These are phyloP conservation scores for Gigaspora rosea DNA, from an alignment of 192 early-diverging fungal genomes.

Conservation along the genomic window DNA sequence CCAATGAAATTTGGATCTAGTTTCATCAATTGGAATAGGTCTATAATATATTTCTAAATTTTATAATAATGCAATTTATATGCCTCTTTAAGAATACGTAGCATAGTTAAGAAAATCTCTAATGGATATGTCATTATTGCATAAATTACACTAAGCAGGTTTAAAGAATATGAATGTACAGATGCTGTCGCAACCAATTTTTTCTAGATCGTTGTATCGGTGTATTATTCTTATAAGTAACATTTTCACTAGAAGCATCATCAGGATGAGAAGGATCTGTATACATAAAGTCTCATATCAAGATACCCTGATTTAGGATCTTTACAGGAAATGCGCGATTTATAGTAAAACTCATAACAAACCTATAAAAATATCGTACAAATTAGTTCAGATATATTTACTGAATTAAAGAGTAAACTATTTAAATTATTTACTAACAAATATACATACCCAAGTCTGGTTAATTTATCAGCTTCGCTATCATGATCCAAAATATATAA, in stretches of 20 bases:
- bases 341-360: constrained; percentile 27
- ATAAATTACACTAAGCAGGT: constrained; percentile 19
- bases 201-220: constrained; percentile 12
- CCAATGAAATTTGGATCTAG: constrained; percentile 28
- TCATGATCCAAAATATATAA: too few species aligned
- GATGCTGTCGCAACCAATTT: constrained; percentile 36
- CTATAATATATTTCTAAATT: constrained; percentile 50
- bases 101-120: constrained; percentile 55
- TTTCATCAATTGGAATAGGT: constrained; percentile 41
- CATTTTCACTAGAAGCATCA: too few species aligned
- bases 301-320: not conserved
- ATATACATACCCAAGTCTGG: constrained; percentile 10
- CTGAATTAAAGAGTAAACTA: not conserved
- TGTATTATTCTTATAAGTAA: not conserved
- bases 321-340: constrained; percentile 33
- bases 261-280: too few species aligned
- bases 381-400: not conserved
- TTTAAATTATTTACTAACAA: not conserved
- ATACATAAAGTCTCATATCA: constrained; percentile 21
- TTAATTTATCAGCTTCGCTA: too few species aligned
- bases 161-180: constrained; percentile 23
- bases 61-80: constrained; percentile 47
- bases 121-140: constrained; percentile 47
- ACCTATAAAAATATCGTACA: not conserved
- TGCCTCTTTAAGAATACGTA: constrained; percentile 58